These are phyloP conservation scores for Mycena maculata DNA, from an alignment of 768 basidiomycete genomes.

Conservation along the genomic window DNA sequence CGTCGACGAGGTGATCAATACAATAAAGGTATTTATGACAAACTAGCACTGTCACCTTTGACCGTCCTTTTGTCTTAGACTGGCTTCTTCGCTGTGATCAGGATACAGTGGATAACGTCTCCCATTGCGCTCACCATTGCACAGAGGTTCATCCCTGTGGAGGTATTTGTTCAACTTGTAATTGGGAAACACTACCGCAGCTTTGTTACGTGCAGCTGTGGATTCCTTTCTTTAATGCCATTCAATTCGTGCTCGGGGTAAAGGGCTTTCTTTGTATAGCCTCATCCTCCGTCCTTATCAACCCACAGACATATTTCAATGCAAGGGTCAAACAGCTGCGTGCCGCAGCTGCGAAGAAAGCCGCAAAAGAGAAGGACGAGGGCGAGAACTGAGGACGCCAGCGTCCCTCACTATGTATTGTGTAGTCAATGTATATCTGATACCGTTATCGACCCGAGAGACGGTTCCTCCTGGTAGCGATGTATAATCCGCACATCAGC, in stretches of 20 bases:
- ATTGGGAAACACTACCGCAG: too few relatives aligned
- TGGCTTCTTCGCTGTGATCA: conserved; percentile 80
- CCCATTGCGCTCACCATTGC: conserved; percentile 81
- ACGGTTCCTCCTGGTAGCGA: conserved; percentile 51
- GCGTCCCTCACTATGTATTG: conserved; percentile 16
- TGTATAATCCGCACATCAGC: conserved; percentile 40
- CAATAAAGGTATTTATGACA: conserved; percentile 69
- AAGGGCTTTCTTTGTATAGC: conserved; percentile 40
- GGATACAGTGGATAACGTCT: conserved; percentile 56
- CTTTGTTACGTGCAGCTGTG: conserved; percentile 83
- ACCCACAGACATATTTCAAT: conserved; percentile 73
- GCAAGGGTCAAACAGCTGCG: conserved; percentile 74
- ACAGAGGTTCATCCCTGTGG: conserved; percentile 82
- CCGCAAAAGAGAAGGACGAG: conserved; percentile 39
- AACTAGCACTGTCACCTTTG: too few relatives aligned
- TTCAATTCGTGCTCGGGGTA: conserved; percentile 83
- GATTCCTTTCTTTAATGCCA: conserved; percentile 87
- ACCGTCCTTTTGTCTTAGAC: conserved; percentile 35
- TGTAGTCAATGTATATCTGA: conserved; percentile 8
- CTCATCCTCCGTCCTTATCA: conserved; percentile 8
- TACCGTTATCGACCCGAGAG: conserved; percentile 28
- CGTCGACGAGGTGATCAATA: conserved; percentile 69
- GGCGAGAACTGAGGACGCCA: conserved; percentile 2
- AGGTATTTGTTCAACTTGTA: conserved; percentile 56
- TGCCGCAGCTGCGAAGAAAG: conserved; percentile 64